phyloP scores from a whole-genome alignment of 805 yeast genomes.

The Schizosaccharomyces japonicus region DNA sequence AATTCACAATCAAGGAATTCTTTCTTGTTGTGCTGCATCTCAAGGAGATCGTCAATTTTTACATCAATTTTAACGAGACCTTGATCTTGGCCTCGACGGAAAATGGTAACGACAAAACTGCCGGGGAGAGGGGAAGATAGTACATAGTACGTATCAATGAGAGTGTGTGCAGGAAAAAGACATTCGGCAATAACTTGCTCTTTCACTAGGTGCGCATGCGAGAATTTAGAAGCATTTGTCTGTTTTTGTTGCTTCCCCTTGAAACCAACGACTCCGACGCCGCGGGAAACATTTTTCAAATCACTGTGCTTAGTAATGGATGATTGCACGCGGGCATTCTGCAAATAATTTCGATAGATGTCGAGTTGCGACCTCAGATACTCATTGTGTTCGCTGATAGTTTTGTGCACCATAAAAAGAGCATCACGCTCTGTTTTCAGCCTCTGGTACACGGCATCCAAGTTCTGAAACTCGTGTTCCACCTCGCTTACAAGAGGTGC shows the following conservation, averaged over 20 bases:
- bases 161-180: constrained; percentile 13
- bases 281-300: constrained; percentile 12
- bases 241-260: constrained; percentile 7
- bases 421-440: constrained; percentile 15
- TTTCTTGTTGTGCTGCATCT: constrained; percentile 11
- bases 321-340: constrained; percentile 16
- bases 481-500: constrained; percentile 16
- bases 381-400: constrained; percentile 18
- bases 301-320: constrained; percentile 11
- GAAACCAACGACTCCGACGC: constrained; percentile 9
- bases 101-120: constrained; percentile 15
- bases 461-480: constrained; percentile 16
- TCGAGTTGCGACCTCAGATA: constrained; percentile 17
- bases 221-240: constrained; percentile 12
- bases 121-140: constrained; percentile 16
- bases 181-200: constrained; percentile 14
- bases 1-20: constrained; percentile 15
- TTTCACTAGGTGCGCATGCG: constrained; percentile 12
- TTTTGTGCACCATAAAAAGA: constrained; percentile 15
- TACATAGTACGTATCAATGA: constrained; percentile 11
- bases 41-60: constrained; percentile 17
- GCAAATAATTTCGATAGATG: constrained; percentile 17
- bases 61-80: constrained; percentile 15
- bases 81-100: constrained; percentile 12
- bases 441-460: constrained; percentile 16